phyloP scores from a whole-genome alignment of 768 basidiomycete species.

The Lentinula lateritia region DNA sequence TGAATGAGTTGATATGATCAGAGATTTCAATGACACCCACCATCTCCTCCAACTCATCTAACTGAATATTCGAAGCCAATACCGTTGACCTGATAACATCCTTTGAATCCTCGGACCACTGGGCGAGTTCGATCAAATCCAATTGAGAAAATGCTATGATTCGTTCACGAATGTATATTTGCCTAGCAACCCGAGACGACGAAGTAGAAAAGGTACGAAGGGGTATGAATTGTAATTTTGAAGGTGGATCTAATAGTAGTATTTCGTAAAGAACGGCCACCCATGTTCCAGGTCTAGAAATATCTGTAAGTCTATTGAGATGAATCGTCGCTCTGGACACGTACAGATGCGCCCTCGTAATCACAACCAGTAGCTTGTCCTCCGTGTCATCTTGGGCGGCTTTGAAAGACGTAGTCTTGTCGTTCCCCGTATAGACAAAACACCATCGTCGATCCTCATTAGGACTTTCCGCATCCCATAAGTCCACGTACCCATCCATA shows the following conservation, averaged over 20 bases:
- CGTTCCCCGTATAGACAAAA: not conserved
- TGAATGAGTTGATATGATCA: not conserved
- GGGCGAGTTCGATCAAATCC: slow-evolving; percentile 5
- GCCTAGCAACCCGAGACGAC: slow-evolving; percentile 23
- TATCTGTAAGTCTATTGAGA: not conserved
- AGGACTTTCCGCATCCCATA: slow-evolving; percentile 32
- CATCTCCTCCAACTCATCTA: slow-evolving; percentile 19
- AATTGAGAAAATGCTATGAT: slow-evolving; percentile 26
- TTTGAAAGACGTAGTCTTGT: slow-evolving; percentile 13
- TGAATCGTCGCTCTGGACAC: not conserved
- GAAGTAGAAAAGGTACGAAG: slow-evolving; percentile 1
- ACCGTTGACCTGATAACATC: not conserved
- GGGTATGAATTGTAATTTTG: not conserved
- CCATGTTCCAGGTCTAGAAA: not conserved
- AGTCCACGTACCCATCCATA: slow-evolving; percentile 31
- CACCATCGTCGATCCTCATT: not conserved
- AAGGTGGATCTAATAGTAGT: not conserved
- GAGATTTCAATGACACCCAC: slow-evolving; percentile 16
- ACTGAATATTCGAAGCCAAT: not conserved
- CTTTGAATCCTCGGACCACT: not conserved
- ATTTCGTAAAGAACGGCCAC: slow-evolving; percentile 3
- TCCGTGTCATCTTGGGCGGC: slow-evolving; percentile 16
- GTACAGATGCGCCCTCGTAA: slow-evolving; percentile 15
- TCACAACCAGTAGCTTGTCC: slow-evolving; percentile 18
- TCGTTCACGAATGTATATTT: slow-evolving; percentile 26